Percentiles rank a stretch among this genome's conserved stretches.
phyloP scores from a whole-genome alignment of 129 eudicot species.

The Artemisia annua region DNA sequence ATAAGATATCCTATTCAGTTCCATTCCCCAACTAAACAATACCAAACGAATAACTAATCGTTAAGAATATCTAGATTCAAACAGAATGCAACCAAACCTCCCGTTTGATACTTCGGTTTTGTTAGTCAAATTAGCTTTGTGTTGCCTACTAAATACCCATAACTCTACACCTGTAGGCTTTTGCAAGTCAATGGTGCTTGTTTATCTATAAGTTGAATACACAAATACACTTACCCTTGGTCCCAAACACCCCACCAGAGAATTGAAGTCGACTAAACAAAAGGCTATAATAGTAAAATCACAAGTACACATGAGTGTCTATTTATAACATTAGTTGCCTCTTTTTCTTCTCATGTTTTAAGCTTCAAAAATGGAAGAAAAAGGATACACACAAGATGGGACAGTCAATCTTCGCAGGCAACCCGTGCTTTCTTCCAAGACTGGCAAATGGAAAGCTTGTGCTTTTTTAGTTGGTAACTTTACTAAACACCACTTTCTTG shows the following conservation, averaged over 20 bases:
- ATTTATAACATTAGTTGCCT: conserved; percentile 34
- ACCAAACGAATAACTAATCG: not conserved
- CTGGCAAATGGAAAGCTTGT: conserved; percentile 99
- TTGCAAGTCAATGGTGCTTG: not conserved
- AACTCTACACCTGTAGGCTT: not conserved
- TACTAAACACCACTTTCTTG: conserved; percentile 19
- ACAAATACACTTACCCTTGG: not conserved
- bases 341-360: conserved; percentile 17
- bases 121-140: not conserved
- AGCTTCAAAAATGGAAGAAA: conserved; percentile 51
- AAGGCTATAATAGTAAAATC: conserved; percentile 33
- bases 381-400: conserved; percentile 87
- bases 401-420: conserved; percentile 85
- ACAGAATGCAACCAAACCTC: not conserved
- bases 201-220: conserved; percentile 1
- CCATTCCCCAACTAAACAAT: not conserved
- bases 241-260: conserved; percentile 4
- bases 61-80: not conserved
- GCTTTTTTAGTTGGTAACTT: conserved; percentile 78
- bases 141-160: not conserved
- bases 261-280: not conserved
- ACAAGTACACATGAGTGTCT: conserved; percentile 21
- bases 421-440: conserved; percentile 70
- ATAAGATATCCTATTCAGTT: not conserved
- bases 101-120: not conserved